These are phyloP conservation scores for Arachnomyces sp. DNA, from an alignment of 2,329 filamentous ascomycete genomes.

Conservation along the genomic window DNA sequence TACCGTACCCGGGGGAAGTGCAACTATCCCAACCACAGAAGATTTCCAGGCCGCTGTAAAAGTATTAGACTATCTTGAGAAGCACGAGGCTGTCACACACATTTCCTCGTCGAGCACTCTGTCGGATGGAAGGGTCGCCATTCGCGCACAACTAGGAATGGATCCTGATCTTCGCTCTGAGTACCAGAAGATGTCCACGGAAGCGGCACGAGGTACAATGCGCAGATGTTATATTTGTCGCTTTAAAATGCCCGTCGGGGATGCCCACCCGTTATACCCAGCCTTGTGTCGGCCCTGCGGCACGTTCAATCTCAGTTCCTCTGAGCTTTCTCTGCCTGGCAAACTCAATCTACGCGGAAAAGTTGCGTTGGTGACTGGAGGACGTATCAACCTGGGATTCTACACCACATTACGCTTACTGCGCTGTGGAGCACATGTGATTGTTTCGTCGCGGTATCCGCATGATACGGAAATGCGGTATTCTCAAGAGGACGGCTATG, in stretches of 20 bases:
- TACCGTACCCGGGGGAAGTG: neutral
- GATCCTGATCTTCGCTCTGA: neutral
- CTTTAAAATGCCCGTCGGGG: conserved; percentile 10
- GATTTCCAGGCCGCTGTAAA: conserved; percentile 14
- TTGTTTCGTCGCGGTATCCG: conserved; percentile 32
- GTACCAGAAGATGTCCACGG: neutral
- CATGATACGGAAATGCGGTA: conserved; percentile 27
- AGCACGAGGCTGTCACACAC: conserved; percentile 5
- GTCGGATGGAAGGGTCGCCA: conserved; percentile 1
- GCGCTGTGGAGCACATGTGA: conserved; percentile 28
- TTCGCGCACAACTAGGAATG: neutral
- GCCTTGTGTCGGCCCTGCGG: conserved; percentile 28
- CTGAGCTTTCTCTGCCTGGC: conserved; percentile 20
- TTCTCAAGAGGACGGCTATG: conserved; percentile 13
- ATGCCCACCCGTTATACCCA: conserved; percentile 18
- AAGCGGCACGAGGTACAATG: neutral
- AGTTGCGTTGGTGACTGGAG: conserved; percentile 30
- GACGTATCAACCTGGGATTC: conserved; percentile 29
- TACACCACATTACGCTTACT: conserved; percentile 26
- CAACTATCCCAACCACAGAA: conserved; percentile 9
- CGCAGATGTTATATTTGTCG: conserved; percentile 29
- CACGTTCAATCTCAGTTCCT: conserved; percentile 26
- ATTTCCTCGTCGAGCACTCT: conserved; percentile 2
- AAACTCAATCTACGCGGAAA: conserved; percentile 19
- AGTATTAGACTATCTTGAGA: conserved; percentile 15